phyloP scores from a whole-genome alignment of 176 grass and related monocot species.

The Pontederia paniculata region DNA sequence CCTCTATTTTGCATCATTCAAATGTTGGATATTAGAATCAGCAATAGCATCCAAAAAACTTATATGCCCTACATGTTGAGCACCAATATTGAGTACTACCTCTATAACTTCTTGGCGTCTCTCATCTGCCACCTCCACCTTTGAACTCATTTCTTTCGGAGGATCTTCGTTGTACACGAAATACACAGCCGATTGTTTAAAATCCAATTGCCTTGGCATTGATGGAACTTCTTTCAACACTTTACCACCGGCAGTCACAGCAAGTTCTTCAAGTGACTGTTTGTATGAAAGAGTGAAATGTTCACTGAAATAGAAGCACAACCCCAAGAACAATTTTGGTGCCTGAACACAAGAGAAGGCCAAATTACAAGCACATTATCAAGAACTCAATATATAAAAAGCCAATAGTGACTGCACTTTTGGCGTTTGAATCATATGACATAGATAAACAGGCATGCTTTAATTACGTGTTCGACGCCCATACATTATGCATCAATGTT shows the following conservation, averaged over 20 bases:
- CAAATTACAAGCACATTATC: not conserved
- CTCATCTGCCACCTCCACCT: not conserved
- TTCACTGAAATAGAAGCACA: constrained; percentile 12
- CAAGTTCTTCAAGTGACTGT: constrained; percentile 11
- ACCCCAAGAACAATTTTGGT: constrained; percentile 16
- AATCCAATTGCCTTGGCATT: not conserved
- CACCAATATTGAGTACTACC: not conserved
- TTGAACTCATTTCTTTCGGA: not conserved
- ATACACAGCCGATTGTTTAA: constrained; percentile 1
- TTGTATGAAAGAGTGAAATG: constrained; percentile 6
- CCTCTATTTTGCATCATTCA: not conserved
- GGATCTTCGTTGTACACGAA: constrained; percentile 19
- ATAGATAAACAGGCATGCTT: not conserved
- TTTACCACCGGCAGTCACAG: constrained; percentile 9
- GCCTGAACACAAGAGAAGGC: constrained; percentile 16
- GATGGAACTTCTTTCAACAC: not conserved
- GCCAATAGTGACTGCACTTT: not conserved
- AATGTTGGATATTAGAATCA: constrained; percentile 1
- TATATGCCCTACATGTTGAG: constrained; percentile 4
- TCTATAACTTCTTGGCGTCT: constrained; percentile 11
- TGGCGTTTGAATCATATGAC: not conserved
- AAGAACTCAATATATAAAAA: not conserved
- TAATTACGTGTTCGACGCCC: not conserved
- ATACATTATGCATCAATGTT: not conserved
- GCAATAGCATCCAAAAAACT: constrained; percentile 19